Evolutionary conservation across 192 early-diverging fungal species (phyloP).

Genomic region (Mortierella hygrophila): DNA sequence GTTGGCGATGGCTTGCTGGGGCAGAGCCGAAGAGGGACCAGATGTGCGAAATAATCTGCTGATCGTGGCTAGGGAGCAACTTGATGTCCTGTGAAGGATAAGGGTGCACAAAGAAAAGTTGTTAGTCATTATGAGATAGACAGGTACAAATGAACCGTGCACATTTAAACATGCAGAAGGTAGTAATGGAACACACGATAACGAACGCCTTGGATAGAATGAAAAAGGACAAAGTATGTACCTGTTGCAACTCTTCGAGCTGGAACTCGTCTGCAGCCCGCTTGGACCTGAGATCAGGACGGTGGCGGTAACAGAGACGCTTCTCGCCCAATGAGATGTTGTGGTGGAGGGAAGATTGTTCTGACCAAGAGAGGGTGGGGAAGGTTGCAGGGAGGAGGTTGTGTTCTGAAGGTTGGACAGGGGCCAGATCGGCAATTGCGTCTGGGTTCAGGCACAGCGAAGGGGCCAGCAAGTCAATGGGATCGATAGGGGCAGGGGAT

Average conservation of each 20-base stretch:
- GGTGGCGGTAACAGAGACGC: constrained; percentile 63
- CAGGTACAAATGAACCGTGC: neutral
- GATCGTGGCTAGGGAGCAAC: constrained; percentile 66
- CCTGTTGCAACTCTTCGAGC: constrained; percentile 59
- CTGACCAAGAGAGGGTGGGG: constrained; percentile 36
- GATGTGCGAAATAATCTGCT: constrained; percentile 74
- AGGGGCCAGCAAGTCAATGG: constrained; percentile 24
- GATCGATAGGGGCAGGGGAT: neutral
- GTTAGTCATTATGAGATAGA: neutral
- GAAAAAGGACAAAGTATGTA: constrained; percentile 20
- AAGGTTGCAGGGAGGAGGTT: constrained; percentile 30
- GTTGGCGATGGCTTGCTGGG: constrained; percentile 69
- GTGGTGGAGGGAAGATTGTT: constrained; percentile 6
- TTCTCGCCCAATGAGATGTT: constrained; percentile 14
- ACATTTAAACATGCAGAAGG: neutral
- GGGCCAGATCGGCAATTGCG: constrained; percentile 36
- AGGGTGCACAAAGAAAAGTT: neutral
- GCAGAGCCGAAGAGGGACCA: constrained; percentile 80
- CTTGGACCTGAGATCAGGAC: constrained; percentile 60
- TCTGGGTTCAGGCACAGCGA: constrained; percentile 46
- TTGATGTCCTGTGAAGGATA: constrained; percentile 60
- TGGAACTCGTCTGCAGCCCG: constrained; percentile 58
- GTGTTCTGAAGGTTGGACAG: constrained; percentile 26
- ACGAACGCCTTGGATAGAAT: neutral
- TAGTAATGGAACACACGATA: neutral